Base-by-base conservation (phyloP, 2,329 filamentous ascomycete species). In the Nigrospora osmanthi region DNA sequence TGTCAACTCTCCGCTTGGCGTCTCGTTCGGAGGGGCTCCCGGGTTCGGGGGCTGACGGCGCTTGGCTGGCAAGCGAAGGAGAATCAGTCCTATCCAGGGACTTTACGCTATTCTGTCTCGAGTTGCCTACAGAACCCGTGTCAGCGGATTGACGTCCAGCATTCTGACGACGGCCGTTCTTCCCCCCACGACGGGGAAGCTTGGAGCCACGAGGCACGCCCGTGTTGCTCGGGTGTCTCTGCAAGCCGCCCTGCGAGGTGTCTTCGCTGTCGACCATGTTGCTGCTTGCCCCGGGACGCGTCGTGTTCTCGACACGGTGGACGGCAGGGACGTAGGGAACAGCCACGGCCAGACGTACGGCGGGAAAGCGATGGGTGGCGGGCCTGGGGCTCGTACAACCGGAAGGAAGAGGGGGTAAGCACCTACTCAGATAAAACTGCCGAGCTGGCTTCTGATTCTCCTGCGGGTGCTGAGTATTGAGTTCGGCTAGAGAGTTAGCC, bases 341-440 rank as follows among this genome's bases (percentile, higher is more conserved):
- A 23, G 39, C 39, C 23, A 41, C 39, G 17, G 17, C 30, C 28
- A 33, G 30, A 17, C 11, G 19, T 9, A 12, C 23, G 15, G 30
- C 30, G 16, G 9, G 30, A 19, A 32, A 33, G 19, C 30, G 19
- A 19, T 34, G 32, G 16, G 16, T 9, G 31, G 6, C 34, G 38
- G 12, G 9, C 31, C n/a, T 11, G 42, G 16, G 31, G 28, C 15
- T 17, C 6, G 42, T 13, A 17, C 16, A 30, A 11, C 16, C 13
- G 35, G 42, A n/a, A 34, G 13, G 16, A 13, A 35, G 36, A 38
- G 12, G 6, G 19, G 35, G 35, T 14, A 31, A 23, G 31, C 38
- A 44, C 43, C 36, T 45, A 33, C 38, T 40, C 35, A 40, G 35
- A 38, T 44, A 15, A 32, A 32, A 34, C 33, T 6, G 17, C 35